Base-by-base conservation (phyloP, 169 alveolate species). In the Plasmodium falciparum region DNA sequence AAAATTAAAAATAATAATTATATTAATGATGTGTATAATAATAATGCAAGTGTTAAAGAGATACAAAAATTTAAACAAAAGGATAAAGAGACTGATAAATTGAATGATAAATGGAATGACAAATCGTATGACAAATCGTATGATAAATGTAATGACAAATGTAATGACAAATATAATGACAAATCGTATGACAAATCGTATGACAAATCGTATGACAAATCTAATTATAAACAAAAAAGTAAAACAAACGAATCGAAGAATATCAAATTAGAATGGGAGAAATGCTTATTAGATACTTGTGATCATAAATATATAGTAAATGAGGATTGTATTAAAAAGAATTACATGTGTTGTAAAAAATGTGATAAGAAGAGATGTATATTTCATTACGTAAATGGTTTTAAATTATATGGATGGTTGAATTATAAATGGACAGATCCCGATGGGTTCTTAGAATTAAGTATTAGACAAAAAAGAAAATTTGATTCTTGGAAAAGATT, bases 391-490 rank as follows among this genome's bases (percentile, higher is more conserved):
- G 11, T 59, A 7, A 75, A 75, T 59, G 72, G 63, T 47, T 80
- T 67, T 75, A 70, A 76, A 58, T 61, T 91, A 49, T 71, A 72
- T 69, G 93, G 94, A 65, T 88, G 95, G 94, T 52, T 63, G 13
- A 62, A 71, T 43, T 90, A 85, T 58, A 74, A 71, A 45, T 95
- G 97, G 97, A 90, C 95, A 24, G 97, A 95, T 80, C 97, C 97
- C 12, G 92, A 90, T 65, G 97, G 97, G 1, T 65, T 73, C 15
- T 73, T 94, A 74, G 93, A 88, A 45, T 86, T 95, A 56, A 93
- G 95, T 45, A 26, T 80, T 33, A 93, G 93, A 66, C 97, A 95
- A 85, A 88, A 90, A 75, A 91, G 72, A 62, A 91, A 94, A 49
- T 92, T 94, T 49, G 24, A 67, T 29, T 61, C 93, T 3, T 95